Base-by-base conservation (phyloP, 306 rosid species). In the Carpinus viminea region DNA sequence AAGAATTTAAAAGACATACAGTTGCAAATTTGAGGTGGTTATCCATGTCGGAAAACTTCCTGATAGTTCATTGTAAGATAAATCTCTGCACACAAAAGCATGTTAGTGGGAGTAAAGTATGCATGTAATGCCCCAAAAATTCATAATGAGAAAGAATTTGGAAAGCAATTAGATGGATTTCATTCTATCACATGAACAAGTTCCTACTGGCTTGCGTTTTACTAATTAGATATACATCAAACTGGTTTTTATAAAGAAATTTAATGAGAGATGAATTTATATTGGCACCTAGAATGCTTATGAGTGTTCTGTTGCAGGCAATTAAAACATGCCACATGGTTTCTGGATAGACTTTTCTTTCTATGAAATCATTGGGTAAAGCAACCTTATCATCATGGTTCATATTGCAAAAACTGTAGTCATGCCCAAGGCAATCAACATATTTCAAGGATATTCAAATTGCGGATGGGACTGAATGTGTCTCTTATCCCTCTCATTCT, bases 41-140 rank as follows among this genome's bases (percentile, higher is more conserved):
- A 72, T 78, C 85, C 85, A 82, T 0, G 28, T 21, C 16, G 78
- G 85, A 72, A 82, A 48, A 38, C 26, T 45, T 65, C 85, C 79
- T 2, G 62, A 72, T 17, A 82, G 26, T 12, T 46, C 18, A 51
- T 82, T 82, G 81, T 77, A 82, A 20, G 85, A 82, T 52, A 82
- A 55, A 54, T 82, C 85, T 46, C 85, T 82, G 76, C 50, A 82
- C 2, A 38, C n/a, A 46, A 31, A 36, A 28, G 34, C 16, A 31
- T 18, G 9, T 62, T 16, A 31, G 17, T 3, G 34, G 46, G 9
- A 70, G 15, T 59, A 15, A 78, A 26, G 43, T 4, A 52, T 15
- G 9, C 20, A 47, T 46, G 28, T 24, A 61, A 5, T 26, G 46
- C 53, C 12, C 16, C 3, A 15, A 50, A 50, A 50, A 50, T 50